Base-by-base conservation (phyloP, 805 yeast species). In the Candida ortonii region DNA sequence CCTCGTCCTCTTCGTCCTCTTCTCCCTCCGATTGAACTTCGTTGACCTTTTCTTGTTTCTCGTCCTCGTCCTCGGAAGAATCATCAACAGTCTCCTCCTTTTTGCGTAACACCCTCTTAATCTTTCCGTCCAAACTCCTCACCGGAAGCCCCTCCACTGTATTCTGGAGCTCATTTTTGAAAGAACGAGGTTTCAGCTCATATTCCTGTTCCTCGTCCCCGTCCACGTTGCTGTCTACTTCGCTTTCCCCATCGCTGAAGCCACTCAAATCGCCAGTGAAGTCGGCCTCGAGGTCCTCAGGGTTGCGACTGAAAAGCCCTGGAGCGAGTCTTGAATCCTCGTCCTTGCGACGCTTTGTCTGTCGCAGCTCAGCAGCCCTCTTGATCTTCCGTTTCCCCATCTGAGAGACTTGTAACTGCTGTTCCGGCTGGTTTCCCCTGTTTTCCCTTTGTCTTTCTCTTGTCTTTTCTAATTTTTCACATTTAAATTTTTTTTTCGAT, bases 141-240 rank as follows among this genome's bases (percentile, higher is more conserved):
- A 89, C 84, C 1, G 97, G 97, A 36, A 90, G 68, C 8, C 83
- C 80, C 53, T 84, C 96, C 5, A 72, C 69, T 31, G 58, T 33
- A 4, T 65, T 68, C 4, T 64, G 67, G 5, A 66, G 70, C 8
- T 61, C 62, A 9, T 65, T 59, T 13, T 61, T 61, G 44, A 77
- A 60, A 3, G 58, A 50, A 57, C 97, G 72, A 2, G 96, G 95
- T 36, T 55, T 62, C 45, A 68, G 60, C 55, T 89, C 97, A 49
- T 86, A 88, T 36, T 77, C 89, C 50, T 79, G 84, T 49, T 85
- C 94, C 39, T 74, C 80, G 37, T 81, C 72, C 5, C 49, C 58
- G 12, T 57, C 50, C 15, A 6, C 19, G 5, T 10, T 18, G 15
- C 22, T 22, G 15, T 28, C 32, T 9, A 25, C 15, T 11, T 28